A percentile compares a stretch with the other conserved stretches of the same genome.
These are phyloP conservation scores for Camelina laxa DNA, from an alignment of 345 rosid species.

Conservation along the genomic window DNA sequence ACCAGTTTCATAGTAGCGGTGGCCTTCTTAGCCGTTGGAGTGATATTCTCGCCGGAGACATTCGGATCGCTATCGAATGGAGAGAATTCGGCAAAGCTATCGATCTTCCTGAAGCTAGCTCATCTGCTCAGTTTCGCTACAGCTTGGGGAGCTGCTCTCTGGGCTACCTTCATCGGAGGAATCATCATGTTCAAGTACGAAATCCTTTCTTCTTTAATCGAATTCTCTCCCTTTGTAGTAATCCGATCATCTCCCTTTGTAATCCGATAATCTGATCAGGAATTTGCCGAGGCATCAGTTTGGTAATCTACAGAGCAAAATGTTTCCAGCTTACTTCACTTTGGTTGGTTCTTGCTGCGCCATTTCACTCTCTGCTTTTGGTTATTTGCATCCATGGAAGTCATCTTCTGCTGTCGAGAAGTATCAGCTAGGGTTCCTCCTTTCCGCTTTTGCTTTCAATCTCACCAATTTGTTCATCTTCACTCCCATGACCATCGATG, in stretches of 20 bases:
- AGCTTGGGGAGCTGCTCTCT: conserved; percentile 92
- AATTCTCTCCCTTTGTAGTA: too few species aligned
- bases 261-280: conserved; percentile 42
- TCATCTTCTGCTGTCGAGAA: conserved; percentile 68
- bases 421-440: conserved; percentile 92
- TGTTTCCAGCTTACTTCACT: conserved; percentile 96
- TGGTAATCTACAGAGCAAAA: conserved; percentile 92
- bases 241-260: too few species aligned
- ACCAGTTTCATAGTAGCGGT: conserved; percentile 70
- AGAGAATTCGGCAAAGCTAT: conserved; percentile 48
- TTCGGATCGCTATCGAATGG: conserved; percentile 72
- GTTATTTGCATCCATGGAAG: conserved; percentile 93
- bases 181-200: conserved; percentile 96
- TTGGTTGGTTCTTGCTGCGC: conserved; percentile 84
- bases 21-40: conserved; percentile 78
- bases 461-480: conserved; percentile 87
- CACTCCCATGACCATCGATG: conserved; percentile 96
- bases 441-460: conserved; percentile 79
- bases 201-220: background rate
- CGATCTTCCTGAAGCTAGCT: conserved; percentile 70
- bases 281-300: conserved; percentile 94
- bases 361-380: conserved; percentile 67
- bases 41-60: conserved; percentile 84
- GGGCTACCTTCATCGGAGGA: conserved; percentile 99
- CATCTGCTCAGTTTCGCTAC: conserved; percentile 93